Evolutionary conservation across 768 basidiomycete genomes (phyloP), one percentile per base, ranked within the genome.

Genomic region (Lyophyllum shimeji): DNA sequence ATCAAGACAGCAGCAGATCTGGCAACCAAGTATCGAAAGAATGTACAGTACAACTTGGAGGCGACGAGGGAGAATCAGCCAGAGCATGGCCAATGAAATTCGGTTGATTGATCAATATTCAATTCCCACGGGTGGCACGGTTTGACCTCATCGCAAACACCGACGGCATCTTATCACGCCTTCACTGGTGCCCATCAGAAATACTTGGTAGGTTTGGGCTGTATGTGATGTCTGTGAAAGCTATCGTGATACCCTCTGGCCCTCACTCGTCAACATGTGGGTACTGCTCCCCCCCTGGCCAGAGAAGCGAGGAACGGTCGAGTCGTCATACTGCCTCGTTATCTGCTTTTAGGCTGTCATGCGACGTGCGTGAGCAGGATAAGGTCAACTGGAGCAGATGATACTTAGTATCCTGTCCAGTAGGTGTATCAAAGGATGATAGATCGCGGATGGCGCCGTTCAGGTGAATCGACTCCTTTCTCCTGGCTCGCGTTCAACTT

Each of bases 31-130:
- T 97, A 98, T 70, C 80, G 89, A 60, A 87, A 93, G 73, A 98
- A 98, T 72, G 94, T 95, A 50, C 87, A 90, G 68, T 96, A 94
- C 68, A 96, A 95, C 68, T 69, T 97, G 55, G 88, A 91, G 64
- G 87, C 88, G 44, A 89, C 84, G 46, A 81, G 76, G 59, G 76
- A 70, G 29, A 73, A 72, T 58, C 65, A 57, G 59, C 61, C 61
- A 63, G 13, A 59, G 31, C 17, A 46, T 11, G 24, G n/a, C 17
- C 15, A 17, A 53, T 43, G 21, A 42, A 15, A 45, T 24, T 18
- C 17, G 4, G 39, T 40, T 40, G 2, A 18, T 40, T 18, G 39
- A 40, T 40, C 39, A 18, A n/a, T 18, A n/a, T 18, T 40, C 39
- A 18, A n/a, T n/a, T 25, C 29, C 5, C 29, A 25, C 34, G 18